These are phyloP conservation scores for Hibiscus mutabilis DNA, from an alignment of 345 rosid genomes.

Conservation along the genomic window DNA sequence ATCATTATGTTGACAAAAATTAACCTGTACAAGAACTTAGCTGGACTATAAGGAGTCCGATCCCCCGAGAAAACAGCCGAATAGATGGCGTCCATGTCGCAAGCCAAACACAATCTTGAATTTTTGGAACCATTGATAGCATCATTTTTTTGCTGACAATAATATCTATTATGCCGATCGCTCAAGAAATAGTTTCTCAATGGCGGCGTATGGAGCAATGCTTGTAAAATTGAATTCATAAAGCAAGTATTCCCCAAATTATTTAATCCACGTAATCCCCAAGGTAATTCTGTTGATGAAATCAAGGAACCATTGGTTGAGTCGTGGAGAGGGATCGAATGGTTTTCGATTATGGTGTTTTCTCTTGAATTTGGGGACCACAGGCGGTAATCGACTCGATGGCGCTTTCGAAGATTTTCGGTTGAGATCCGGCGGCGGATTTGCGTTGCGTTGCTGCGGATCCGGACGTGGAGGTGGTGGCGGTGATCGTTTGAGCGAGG, in stretches of 20 bases:
- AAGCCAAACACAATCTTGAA: constrained; percentile 40
- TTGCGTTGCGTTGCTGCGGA: constrained; percentile 12
- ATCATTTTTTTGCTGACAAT: constrained; percentile 32
- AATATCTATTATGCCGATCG: constrained; percentile 42
- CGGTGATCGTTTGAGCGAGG: constrained; percentile 25
- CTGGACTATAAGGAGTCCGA: constrained; percentile 54
- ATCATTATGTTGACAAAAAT: background rate
- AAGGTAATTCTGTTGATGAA: constrained; percentile 16
- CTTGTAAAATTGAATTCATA: constrained; percentile 67
- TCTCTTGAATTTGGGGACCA: constrained; percentile 40
- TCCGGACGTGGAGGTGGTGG: constrained; percentile 1
- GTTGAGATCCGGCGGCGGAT: constrained; percentile 7
- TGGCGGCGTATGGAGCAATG: constrained; percentile 54
- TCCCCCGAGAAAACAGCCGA: constrained; percentile 51
- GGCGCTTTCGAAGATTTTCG: constrained; percentile 40
- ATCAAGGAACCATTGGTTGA: background rate
- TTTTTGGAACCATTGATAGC: constrained; percentile 3
- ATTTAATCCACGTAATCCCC: constrained; percentile 52
- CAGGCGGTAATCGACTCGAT: constrained; percentile 41
- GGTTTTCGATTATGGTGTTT: constrained; percentile 18
- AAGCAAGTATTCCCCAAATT: constrained; percentile 59
- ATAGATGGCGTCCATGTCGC: constrained; percentile 48
- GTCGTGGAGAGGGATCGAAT: constrained; percentile 21
- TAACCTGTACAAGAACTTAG: constrained; percentile 53
- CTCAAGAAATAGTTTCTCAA: constrained; percentile 49